A percentile compares a stretch with the other conserved stretches of the same genome.
These are phyloP conservation scores for Hymenoscyphus fructigenus DNA, from an alignment of 2,329 filamentous ascomycete genomes.

Conservation along the genomic window DNA sequence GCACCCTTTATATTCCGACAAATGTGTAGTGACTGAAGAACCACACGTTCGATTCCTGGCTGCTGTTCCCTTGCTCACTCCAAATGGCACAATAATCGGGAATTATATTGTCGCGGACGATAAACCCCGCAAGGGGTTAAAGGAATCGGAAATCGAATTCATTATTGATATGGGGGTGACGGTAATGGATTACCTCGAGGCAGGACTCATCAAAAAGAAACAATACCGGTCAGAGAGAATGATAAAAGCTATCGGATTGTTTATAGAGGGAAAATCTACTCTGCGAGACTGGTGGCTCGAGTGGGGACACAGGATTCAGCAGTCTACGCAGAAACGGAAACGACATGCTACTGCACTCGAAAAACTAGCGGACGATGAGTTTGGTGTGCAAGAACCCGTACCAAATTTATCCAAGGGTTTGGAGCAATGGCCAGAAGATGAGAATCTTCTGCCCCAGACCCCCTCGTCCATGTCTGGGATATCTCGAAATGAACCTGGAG, in stretches of 20 bases:
- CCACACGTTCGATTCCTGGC: slow-evolving; percentile 51
- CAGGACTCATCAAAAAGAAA: slow-evolving; percentile 50
- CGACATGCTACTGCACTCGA: slow-evolving; percentile 20
- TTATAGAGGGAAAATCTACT: slow-evolving; percentile 51
- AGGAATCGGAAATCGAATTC: slow-evolving; percentile 49
- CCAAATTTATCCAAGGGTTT: slow-evolving; percentile 28
- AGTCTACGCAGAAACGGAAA: slow-evolving; percentile 19
- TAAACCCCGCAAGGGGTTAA: slow-evolving; percentile 51
- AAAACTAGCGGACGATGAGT: slow-evolving; percentile 30
- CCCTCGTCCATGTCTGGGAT: slow-evolving; percentile 18
- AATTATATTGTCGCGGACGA: slow-evolving; percentile 60
- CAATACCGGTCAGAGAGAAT: slow-evolving; percentile 54
- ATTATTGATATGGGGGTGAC: slow-evolving; percentile 56
- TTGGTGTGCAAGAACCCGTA: slow-evolving; percentile 33
- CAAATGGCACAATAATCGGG: slow-evolving; percentile 55
- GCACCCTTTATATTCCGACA: slow-evolving; percentile 40
- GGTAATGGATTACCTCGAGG: slow-evolving; percentile 61
- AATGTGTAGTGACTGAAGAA: slow-evolving; percentile 38
- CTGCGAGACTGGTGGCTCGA: slow-evolving; percentile 35
- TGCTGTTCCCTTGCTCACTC: slow-evolving; percentile 60
- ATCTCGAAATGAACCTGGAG: slow-evolving; percentile 15
- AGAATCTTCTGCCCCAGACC: slow-evolving; percentile 14
- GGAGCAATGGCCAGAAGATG: slow-evolving; percentile 30
- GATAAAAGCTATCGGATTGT: slow-evolving; percentile 53
- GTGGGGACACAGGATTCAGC: slow-evolving; percentile 27